Evolutionary conservation across 2,329 filamentous ascomycete genomes (phyloP), one percentile per base, ranked within the genome.

Genomic region (Magnaporthiopsis rhizophila): DNA sequence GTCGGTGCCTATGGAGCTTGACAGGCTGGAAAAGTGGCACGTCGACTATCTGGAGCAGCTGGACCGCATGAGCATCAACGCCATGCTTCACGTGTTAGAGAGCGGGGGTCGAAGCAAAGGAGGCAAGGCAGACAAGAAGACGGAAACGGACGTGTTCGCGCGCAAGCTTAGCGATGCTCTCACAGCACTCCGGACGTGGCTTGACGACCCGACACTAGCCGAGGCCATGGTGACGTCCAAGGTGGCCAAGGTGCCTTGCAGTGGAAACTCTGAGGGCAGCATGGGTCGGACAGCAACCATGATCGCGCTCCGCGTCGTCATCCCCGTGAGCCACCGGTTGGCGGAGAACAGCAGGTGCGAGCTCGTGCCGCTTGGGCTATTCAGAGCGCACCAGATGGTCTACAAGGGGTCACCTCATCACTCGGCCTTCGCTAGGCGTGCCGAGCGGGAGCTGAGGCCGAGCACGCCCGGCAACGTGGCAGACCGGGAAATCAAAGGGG

Each of bases 21-120:
- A 86, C 15, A 75, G 75, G 0, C 76, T 91, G 1, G 80, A 86
- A 61, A 70, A 79, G 3, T 81, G 80, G 72, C 86, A 90, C 60
- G 66, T 81, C 11, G 79, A 82, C 2, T 80, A 88, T 67, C 76
- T 87, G 38, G 75, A 76, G 64, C 77, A 80, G 30, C 73, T 88
- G 56, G 78, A 82, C 53, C 76, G 78, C 21, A 70, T 79, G 67
- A 74, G 76, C 0, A 74, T 83, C 1, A 69, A 73, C 21, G 71
- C 70, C 13, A 72, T 81, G 7, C 72, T 76, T 26, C 74, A 77
- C 67, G 70, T 72, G 63, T 70, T 81, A n/a, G 71, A 75, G 59
- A 67, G 72, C 65, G 76, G 73, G 65, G 76, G 65, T 69, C 36
- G 36, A 18, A 6, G 13, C 36, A 38, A 38, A 38, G 36, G 36